Conservation (phyloP, 352 stramenopile species). For the Pythium phragmitis region DNA sequence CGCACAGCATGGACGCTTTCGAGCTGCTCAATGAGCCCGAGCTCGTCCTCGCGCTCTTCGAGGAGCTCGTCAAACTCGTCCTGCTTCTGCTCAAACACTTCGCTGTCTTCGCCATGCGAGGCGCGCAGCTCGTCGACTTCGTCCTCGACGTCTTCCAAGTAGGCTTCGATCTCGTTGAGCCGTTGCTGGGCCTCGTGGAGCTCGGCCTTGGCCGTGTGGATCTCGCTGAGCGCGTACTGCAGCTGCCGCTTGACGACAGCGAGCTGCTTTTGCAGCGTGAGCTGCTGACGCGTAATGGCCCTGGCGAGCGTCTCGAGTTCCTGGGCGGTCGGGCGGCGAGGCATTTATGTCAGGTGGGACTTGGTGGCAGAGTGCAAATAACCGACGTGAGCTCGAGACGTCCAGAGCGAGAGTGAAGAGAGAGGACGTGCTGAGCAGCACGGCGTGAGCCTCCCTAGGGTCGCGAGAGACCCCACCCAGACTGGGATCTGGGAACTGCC, state of each 20-base stretch:
- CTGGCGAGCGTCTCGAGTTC: conserved; percentile 49
- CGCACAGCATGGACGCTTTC: conserved; percentile 48
- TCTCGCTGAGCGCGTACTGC: conserved; percentile 31
- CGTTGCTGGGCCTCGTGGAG: conserved; percentile 49
- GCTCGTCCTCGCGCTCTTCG: conserved; percentile 62
- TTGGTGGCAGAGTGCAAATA: not conserved
- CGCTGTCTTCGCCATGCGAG: conserved; percentile 1
- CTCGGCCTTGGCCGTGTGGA: conserved; percentile 51
- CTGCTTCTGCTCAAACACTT: conserved; percentile 27
- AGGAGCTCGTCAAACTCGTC: conserved; percentile 54
- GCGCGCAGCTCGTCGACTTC: conserved; percentile 43
- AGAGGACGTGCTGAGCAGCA: not conserved
- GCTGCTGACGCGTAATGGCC: conserved; percentile 51
- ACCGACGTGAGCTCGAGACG: conserved; percentile 1
- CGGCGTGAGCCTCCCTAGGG: too few relatives aligned
- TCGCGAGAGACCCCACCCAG: too few relatives aligned
- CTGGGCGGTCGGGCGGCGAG: conserved; percentile 12
- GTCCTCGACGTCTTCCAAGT: conserved; percentile 47
- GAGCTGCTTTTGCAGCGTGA: conserved; percentile 43
- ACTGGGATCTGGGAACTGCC: too few relatives aligned
- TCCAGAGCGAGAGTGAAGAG: conserved; percentile 18
- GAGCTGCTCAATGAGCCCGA: conserved; percentile 55
- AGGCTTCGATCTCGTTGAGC: conserved; percentile 65
- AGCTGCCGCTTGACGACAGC: conserved; percentile 37
- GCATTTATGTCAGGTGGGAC: not conserved